These are phyloP conservation scores for Alternaria sp. DNA, from an alignment of 2,329 filamentous ascomycete genomes.

Conservation along the genomic window DNA sequence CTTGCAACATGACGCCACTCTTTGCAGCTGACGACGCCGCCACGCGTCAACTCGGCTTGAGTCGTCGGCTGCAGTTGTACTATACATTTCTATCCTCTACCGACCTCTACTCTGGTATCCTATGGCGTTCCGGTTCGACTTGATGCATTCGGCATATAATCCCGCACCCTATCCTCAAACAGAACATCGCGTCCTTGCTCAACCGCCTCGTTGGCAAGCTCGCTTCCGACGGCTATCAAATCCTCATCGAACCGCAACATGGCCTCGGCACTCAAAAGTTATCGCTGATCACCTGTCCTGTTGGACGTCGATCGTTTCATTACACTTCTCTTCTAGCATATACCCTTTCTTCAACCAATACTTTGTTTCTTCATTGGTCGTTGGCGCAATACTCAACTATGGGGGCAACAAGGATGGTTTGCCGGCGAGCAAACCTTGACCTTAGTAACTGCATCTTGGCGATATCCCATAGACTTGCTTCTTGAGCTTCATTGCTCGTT, in stretches of 20 bases:
- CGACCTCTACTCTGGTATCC: conserved; percentile 22
- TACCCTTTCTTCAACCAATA: conserved; percentile 33
- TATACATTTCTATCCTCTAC: conserved; percentile 32
- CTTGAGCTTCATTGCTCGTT: conserved; percentile 36
- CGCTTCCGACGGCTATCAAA: conserved; percentile 13
- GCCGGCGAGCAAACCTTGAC: conserved; percentile 29
- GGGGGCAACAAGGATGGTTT: conserved; percentile 16
- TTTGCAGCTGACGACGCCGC: conserved; percentile 31
- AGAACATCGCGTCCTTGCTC: conserved; percentile 11
- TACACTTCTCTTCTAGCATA: conserved; percentile 29
- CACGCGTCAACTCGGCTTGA: conserved; percentile 30
- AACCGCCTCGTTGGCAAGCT: conserved; percentile 8
- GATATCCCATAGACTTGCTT: conserved; percentile 46
- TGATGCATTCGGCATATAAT: conserved; percentile 19
- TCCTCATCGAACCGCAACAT: conserved; percentile 2
- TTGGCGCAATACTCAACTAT: conserved; percentile 20
- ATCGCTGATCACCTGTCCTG: conserved; percentile 15
- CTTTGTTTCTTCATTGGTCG: conserved; percentile 21
- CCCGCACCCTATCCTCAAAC: conserved; percentile 17
- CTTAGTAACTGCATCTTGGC: conserved; percentile 26
- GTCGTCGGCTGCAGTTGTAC: conserved; percentile 23
- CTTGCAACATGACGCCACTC: conserved; percentile 26
- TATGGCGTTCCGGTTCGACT: conserved; percentile 19
- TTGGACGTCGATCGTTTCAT: conserved; percentile 18
- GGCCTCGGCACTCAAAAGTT: conserved; percentile 27